Base-by-base conservation (phyloP, 768 basidiomycete genomes). In the Neoboletus brunneissimus region DNA sequence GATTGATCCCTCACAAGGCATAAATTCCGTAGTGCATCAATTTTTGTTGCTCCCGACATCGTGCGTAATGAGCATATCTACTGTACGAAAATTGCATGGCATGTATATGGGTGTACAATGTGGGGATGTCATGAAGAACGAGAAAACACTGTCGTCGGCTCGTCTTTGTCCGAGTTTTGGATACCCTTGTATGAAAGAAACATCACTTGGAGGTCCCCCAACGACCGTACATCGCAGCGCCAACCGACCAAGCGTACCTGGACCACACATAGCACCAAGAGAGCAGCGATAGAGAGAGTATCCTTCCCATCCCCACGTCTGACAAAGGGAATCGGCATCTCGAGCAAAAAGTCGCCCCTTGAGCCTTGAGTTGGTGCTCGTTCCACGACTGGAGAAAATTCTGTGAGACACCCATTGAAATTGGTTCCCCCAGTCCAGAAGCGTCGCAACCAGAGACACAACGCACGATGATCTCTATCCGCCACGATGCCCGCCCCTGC, bases 401-500 rank as follows among this genome's bases (percentile, higher is more conserved):
- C 12, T 46, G 4, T 1, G 18, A 13, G 16, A 20, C 18, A 37
- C 16, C 15, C 16, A 3, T 16, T 23, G 2, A 12, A 18, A 35
- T 37, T 34, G 35, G 34, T 12, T 7, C 20, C 25, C 32, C 25
- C 25, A 16, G 3, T 18, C 37, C 16, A 40, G 18, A 32, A n/a
- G 15, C 15, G 11, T 40, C 29, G 25, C 20, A 5, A 34, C 18
- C 13, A 31, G 4, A 62, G 5, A 18, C 27, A 34, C 35, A 53
- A 54, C 55, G 23, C 42, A 54, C 53, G 4, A 20, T 12, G 18
- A 37, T 20, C 38, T 15, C 45, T 63, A 72, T 15, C 66, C 67
- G 5, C 72, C 69, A 18, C 72, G 71, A 4, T 63, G 51, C 6
- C 60, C 70, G 22, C 75, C 66, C 3, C 74, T 61, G n/a, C 71